Evolutionary conservation across 2,329 filamentous ascomycete genomes (phyloP).

Genomic region (Alternaria consortialis): DNA sequence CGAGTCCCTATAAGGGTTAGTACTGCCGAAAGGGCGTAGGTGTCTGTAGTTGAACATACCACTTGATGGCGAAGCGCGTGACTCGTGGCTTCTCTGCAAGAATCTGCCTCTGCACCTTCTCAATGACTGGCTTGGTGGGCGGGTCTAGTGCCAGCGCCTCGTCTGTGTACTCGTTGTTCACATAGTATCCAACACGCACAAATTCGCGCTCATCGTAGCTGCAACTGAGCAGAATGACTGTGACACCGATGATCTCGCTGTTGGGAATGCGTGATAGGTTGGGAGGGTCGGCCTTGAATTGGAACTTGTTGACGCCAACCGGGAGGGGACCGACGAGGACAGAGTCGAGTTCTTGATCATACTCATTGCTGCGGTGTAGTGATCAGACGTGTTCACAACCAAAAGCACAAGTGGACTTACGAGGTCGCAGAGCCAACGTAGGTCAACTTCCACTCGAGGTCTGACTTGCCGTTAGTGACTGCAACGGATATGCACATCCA

Average conservation of each 20-base stretch:
- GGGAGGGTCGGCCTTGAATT: slow-evolving; percentile 94
- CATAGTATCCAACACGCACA: slow-evolving; percentile 97
- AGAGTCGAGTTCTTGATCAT: slow-evolving; percentile 97
- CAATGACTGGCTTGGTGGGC: slow-evolving; percentile 89
- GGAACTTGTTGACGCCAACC: slow-evolving; percentile 97
- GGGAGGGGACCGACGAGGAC: slow-evolving; percentile 97
- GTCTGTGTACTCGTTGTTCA: slow-evolving; percentile 98
- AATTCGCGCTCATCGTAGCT: slow-evolving; percentile 97
- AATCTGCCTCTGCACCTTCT: slow-evolving; percentile 90
- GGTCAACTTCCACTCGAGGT: slow-evolving; percentile 99
- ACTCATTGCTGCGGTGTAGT: slow-evolving; percentile 74
- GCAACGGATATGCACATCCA: not conserved
- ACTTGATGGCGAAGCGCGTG: slow-evolving; percentile 98
- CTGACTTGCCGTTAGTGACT: slow-evolving; percentile 58
- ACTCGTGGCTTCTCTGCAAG: slow-evolving; percentile 97
- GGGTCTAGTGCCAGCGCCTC: slow-evolving; percentile 90
- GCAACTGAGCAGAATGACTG: slow-evolving; percentile 94
- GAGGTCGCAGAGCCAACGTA: slow-evolving; percentile 98
- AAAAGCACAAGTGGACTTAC: slow-evolving; percentile 63
- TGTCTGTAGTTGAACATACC: slow-evolving; percentile 65
- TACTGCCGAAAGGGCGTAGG: not conserved
- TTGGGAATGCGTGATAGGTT: slow-evolving; percentile 90
- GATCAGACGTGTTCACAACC: slow-evolving; percentile 16
- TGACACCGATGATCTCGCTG: slow-evolving; percentile 95
- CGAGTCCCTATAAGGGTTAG: slow-evolving; percentile 77